Base-by-base conservation (phyloP, 2,329 filamentous ascomycete genomes). In the Botrytis byssoidea region DNA sequence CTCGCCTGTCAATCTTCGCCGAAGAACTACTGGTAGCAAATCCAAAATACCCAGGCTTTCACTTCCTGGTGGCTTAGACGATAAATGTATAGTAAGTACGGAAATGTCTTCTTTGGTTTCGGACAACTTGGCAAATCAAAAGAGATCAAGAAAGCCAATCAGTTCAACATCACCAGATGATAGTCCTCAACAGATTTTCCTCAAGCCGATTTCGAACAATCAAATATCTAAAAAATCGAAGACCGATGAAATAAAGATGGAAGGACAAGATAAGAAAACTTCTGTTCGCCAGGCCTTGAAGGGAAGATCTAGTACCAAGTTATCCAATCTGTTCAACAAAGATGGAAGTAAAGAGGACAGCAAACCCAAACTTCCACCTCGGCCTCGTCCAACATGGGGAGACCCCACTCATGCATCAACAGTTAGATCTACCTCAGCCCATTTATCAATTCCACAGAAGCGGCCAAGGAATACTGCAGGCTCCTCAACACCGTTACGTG, bases 211-310 rank as follows among this genome's bases (percentile, higher is more conserved):
- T 77, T 74, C 73, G 72, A 59, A 76, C 77, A 63, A 78, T 74
- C 25, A 81, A 78, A 74, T 80, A 77, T 40, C 68, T 78, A 83
- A 82, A 66, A 83, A 79, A 46, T 29, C 74, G 8, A 81, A 79
- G 66, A n/a, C 65, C 37, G 79, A 78, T 29, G 79, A 69, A 57
- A 74, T 65, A 82, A 80, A 74, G 60, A 74, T 14, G 76, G 82
- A 74, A 79, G 71, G 70, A 63, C 69, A 64, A 16, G 86, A 88
- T 65, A 88, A 86, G 77, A 87, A 82, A 74, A 78, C 81, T 1
- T 79, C 79, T 1, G 80, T 89, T 60, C 85, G 86, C 51, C 85
- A 86, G 71, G 88, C 84, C 5, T 79, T 90, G n/a, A 87, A 83
- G 72, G 87, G 86, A 73, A 83, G 86, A 3, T 82, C 85, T 10